Percentiles rank a stretch among this genome's conserved stretches.
phyloP scores from a whole-genome alignment of 805 yeast genomes.

The Yamadazyma tumulicola region DNA sequence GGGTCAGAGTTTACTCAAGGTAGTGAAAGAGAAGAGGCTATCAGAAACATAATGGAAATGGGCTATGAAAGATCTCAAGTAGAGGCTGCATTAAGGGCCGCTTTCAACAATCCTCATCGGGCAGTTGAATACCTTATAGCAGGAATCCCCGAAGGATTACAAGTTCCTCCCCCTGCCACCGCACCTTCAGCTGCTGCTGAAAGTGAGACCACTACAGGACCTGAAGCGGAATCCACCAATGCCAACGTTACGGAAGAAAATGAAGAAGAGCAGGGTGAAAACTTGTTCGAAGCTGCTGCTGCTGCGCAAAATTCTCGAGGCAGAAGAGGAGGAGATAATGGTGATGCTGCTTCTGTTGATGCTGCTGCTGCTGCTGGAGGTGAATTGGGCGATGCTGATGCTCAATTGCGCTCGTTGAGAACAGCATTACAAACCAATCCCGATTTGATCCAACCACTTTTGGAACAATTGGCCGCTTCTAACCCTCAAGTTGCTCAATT shows the following conservation, averaged over 20 bases:
- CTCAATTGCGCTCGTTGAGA: slow-evolving; percentile 56
- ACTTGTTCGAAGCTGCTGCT: slow-evolving; percentile 53
- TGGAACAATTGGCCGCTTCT: slow-evolving; percentile 75
- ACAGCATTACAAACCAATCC: slow-evolving; percentile 82
- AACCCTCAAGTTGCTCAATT: slow-evolving; percentile 83
- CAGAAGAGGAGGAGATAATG: slow-evolving; percentile 17
- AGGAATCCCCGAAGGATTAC: slow-evolving; percentile 74
- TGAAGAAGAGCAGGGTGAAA: slow-evolving; percentile 34
- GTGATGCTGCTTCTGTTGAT: slow-evolving; percentile 20
- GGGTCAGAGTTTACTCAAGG: slow-evolving; percentile 72
- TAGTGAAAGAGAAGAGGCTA: slow-evolving; percentile 69
- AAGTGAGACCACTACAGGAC: slow-evolving; percentile 9
- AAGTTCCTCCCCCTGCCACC: slow-evolving; percentile 10
- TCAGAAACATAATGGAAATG: slow-evolving; percentile 88
- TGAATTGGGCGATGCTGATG: slow-evolving; percentile 44
- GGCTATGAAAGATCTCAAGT: slow-evolving; percentile 89
- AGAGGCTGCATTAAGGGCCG: slow-evolving; percentile 88
- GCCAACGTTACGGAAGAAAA: slow-evolving; percentile 22
- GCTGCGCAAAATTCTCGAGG: slow-evolving; percentile 22
- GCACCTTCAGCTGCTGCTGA: slow-evolving; percentile 14
- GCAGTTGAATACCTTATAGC: slow-evolving; percentile 93
- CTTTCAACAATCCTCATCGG: slow-evolving; percentile 95
- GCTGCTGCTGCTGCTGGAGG: slow-evolving; percentile 22
- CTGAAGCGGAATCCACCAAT: slow-evolving; percentile 20
- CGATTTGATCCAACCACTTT: slow-evolving; percentile 76